Evolutionary conservation across 345 rosid genomes (phyloP).

Genomic region (Geranium rotundifolium): DNA sequence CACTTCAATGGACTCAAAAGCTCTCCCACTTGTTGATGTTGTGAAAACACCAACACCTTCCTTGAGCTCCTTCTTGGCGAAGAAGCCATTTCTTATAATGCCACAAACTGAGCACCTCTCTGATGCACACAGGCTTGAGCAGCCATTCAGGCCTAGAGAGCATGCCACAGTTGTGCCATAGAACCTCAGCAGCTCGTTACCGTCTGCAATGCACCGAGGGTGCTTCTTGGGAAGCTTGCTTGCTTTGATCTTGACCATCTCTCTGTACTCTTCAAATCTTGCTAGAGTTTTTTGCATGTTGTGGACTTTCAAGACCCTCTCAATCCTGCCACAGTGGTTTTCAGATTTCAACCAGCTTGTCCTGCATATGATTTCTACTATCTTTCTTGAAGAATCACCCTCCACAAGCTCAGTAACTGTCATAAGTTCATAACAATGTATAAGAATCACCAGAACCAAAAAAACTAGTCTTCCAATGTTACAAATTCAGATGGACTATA

Average conservation of each 20-base stretch:
- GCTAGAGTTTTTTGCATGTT: slow-evolving; percentile 1
- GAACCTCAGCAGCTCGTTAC: slow-evolving; percentile 88
- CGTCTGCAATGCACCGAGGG: slow-evolving; percentile 78
- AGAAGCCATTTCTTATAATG: slow-evolving; percentile 69
- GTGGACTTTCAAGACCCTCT: slow-evolving; percentile 19
- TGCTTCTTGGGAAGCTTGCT: slow-evolving; percentile 1
- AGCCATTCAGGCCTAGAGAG: slow-evolving; percentile 74
- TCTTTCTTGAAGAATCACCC: slow-evolving; percentile 94
- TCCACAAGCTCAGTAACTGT: slow-evolving; percentile 91
- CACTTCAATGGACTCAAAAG: slow-evolving; percentile 51
- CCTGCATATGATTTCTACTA: slow-evolving; percentile 89
- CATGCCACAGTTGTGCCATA: slow-evolving; percentile 80
- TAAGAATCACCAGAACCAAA: not conserved
- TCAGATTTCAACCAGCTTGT: slow-evolving; percentile 89
- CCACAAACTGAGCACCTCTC: slow-evolving; percentile 76
- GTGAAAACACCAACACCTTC: slow-evolving; percentile 84
- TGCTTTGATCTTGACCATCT: slow-evolving; percentile 1
- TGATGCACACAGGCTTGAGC: slow-evolving; percentile 62
- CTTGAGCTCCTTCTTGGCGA: slow-evolving; percentile 62
- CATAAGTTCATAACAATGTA: slow-evolving; percentile 2
- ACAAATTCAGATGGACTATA: no score
- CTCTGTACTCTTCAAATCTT: slow-evolving; percentile 1
- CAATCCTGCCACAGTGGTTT: slow-evolving; percentile 78
- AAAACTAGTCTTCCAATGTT: no score
- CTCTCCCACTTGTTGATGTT: slow-evolving; percentile 90